A percentile compares a stretch with the other conserved stretches of the same genome.
Conservation (phyloP, 1,284 basidiomycete genomes). For the Austropuccinia psidii region DNA sequence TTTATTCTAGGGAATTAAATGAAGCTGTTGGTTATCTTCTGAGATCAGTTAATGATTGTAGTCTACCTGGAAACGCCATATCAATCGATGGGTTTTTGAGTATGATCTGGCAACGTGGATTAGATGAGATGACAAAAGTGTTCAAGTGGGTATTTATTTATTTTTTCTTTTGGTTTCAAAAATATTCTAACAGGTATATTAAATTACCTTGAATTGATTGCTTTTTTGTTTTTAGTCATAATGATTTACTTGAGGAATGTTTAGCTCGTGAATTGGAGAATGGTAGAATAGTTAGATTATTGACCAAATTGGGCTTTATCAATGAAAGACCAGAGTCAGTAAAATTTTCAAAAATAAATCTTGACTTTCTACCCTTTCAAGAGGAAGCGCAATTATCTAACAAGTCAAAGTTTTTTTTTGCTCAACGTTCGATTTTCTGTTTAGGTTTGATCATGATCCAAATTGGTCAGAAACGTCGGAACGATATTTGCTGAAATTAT, state of each 20-base stretch:
- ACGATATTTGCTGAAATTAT: constrained; percentile 93
- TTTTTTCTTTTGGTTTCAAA: background rate
- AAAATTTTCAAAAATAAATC: no score
- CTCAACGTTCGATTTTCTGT: no score
- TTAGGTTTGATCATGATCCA: constrained; percentile 89
- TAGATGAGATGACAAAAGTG: constrained; percentile 74
- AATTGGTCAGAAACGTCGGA: constrained; percentile 98
- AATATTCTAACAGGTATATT: background rate
- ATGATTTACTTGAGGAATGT: constrained; percentile 73
- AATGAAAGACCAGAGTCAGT: constrained; percentile 93
- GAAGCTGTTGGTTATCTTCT: constrained; percentile 70
- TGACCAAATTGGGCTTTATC: constrained; percentile 95
- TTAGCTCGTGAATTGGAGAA: constrained; percentile 92
- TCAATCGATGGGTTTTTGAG: constrained; percentile 70
- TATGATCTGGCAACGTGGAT: constrained; percentile 64
- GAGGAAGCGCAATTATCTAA: no score
- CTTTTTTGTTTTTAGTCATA: constrained; percentile 37
- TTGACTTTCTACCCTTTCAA: background rate
- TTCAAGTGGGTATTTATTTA: constrained; percentile 56
- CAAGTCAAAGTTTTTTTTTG: no score
- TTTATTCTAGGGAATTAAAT: constrained; percentile 75
- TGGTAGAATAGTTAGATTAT: constrained; percentile 77
- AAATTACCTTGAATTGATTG: background rate
- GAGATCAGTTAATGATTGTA: constrained; percentile 60
- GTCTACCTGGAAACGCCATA: constrained; percentile 3